Evolutionary conservation across 345 rosid species (phyloP), one percentile per base, ranked within the genome.

Genomic region (Sisymbrium irio): DNA sequence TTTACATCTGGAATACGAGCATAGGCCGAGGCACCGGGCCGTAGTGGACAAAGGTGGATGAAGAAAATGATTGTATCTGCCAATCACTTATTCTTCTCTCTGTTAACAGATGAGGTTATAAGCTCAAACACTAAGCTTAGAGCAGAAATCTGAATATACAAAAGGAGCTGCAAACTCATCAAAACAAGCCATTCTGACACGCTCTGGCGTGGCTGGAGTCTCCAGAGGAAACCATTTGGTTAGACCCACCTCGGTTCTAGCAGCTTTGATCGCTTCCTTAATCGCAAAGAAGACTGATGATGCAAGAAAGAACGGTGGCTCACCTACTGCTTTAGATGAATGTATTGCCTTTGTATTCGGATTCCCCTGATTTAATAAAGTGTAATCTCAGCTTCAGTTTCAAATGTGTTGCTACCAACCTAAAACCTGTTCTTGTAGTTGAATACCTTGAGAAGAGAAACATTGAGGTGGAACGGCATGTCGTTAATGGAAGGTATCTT

Each of bases 251-350:
- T 91, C 96, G 3, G 86, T 82, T 82, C 97, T 88, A 13, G 98
- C 93, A 17, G 93, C 93, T 53, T 30, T 53, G 4, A 94, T 87
- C 1, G 98, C 97, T 35, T 89, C 97, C 78, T 73, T 73, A 10
- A 91, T 91, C 41, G 97, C 98, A 6, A 94, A 94, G 75, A 76
- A 64, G 22, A 85, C 95, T 0, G 92, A 71, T 28, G 98, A 87
- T 55, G 96, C 97, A 44, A 94, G 87, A 77, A 89, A 94, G 81
- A 94, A 89, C 25, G 97, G 98, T 62, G 97, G 98, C 82, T 94
- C 98, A 0, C 96, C 98, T 1, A 88, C 97, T 9, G 98, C 98
- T 77, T 94, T 92, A 0, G 97, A 91, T 73, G 97, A 94, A 80
- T 91, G 96, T 72, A 94, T 82, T 22, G 92, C 97, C 80, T 81